Base-by-base conservation (phyloP, 768 basidiomycete species). In the Suillus ampliporus region DNA sequence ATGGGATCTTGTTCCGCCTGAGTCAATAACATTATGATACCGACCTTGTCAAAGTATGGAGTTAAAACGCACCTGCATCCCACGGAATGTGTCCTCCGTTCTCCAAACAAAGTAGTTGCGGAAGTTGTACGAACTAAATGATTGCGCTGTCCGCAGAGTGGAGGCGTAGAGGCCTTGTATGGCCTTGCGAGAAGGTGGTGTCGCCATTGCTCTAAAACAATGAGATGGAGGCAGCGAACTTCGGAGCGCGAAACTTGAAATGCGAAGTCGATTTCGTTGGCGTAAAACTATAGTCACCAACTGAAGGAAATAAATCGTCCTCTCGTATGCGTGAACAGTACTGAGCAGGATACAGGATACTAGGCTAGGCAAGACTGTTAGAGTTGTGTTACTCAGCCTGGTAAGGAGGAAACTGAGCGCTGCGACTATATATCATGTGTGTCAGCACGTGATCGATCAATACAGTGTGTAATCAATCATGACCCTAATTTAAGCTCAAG, bases 81-180 rank as follows among this genome's bases (percentile, higher is more conserved):
- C 72, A 13, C 85, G 80, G 80, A 97, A 97, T 7, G 83, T 85
- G 40, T 85, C 83, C 72, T 86, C 85, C 6, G 95, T 90, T 43
- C 88, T 81, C 19, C 80, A 78, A 26, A 91, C 65, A 75, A 96
- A 97, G 75, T 97, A 97, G 61, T 89, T 82, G 38, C 94, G 85
- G 76, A 97, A 99, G 79, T 99, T 99, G 81, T 98, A 99, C 15
- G 94, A 95, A 71, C 90, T 89, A 80, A 97, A 99, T 14, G 89
- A 85, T 65, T 84, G 84, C 28, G 95, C 89, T 15, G 92, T 84
- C 67, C 90, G 86, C 60, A 95, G 84, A 68, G 86, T 90, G 17
- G 87, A 80, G 31, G 86, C 76, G 75, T 97, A 96, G 14, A 99
- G 86, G 57, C 82, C 82, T 35, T 88, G 80, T 48, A 96, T 83